Base-by-base conservation (phyloP, 2,329 filamentous ascomycete species). In the Lojkania enalia region DNA sequence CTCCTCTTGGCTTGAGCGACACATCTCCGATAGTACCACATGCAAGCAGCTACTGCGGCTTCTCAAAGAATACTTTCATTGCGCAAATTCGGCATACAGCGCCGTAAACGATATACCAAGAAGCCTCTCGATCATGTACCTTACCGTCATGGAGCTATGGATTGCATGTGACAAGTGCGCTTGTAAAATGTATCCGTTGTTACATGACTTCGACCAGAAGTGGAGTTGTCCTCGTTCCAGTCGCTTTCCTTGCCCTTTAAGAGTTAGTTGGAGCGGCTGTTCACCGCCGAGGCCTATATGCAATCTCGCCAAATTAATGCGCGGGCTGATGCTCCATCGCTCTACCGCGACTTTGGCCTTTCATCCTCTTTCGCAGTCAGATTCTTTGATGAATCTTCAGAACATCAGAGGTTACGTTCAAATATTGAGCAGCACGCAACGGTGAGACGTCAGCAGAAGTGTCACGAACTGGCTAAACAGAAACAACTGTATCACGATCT, bases 81-180 rank as follows among this genome's bases (percentile, higher is more conserved):
- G n/a, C n/a, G n/a, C n/a, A n/a, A n/a, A n/a, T n/a, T n/a, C n/a
- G n/a, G n/a, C n/a, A n/a, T n/a, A n/a, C n/a, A n/a, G n/a, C n/a
- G n/a, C n/a, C n/a, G n/a, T n/a, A n/a, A n/a, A n/a, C n/a, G n/a
- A n/a, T n/a, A n/a, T n/a, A n/a, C n/a, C n/a, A n/a, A n/a, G n/a
- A n/a, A n/a, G n/a, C n/a, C n/a, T 69, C 0, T 86, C 83, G 0
- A 48, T 75, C 3, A 83, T 84, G 77, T 45, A 82, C 2, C 69
- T 86, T 0, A 80, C 76, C 0, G 52, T 79, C 0, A 52, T 82
- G 2, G 81, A 85, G 42, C 58, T 86, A 0, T 86, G 83, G 83
- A 58, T 80, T 5, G 78, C 77, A 0, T 74, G 77, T 21, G 82
- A 86, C 48, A 76, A 67, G 38, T 67, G 70, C n/a, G n/a, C n/a